Base-by-base conservation (phyloP, 306 rosid genomes). In the Arachis hypogaea region DNA sequence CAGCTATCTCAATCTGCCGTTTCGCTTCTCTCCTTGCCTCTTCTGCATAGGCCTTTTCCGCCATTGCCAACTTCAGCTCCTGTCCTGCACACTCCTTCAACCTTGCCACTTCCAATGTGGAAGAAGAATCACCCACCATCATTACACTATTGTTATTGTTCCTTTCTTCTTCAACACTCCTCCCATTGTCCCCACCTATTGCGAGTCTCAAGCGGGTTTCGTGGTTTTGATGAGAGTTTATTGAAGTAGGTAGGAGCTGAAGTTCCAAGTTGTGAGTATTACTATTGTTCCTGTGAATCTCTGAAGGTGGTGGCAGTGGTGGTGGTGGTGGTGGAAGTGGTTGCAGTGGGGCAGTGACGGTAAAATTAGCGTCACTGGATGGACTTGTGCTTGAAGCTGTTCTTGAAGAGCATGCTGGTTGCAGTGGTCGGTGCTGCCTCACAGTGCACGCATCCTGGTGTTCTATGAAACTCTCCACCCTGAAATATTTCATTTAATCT, bases 391-490 rank as follows among this genome's bases (percentile, higher is more conserved):
- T 92, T 64, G 97, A 89, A 11, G 96, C 95, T 29, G 99, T 86
- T 63, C 90, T 75, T 7, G 98, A 88, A 4, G 89, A 88, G 61
- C 85, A 88, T 56, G 88, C 85, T 2, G 81, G 84, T 36, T 82
- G 87, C 1, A 44, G 59, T n/a, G 93, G 94, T 73, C 82, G 40
- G 52, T 79, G 73, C 7, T 82, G 85, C 64, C 93, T 69, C 5
- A 82, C 68, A 16, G 72, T 87, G 85, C 99, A 94, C 73, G 88
- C 82, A 68, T 94, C 99, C 87, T 94, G 99, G 76, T 94, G 99
- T 59, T 94, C 99, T 30, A 94, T 94, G 88, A 94, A 94, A 77
- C 97, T 94, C 87, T 94, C 99, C 22, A 94, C 97, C 83, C 99
- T 94, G 80, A 60, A 76, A 68, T 33, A 33, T 33, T 33, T 4